Conservation (phyloP, 2,329 filamentous ascomycete genomes). For the Exutisphaerella laricina region DNA sequence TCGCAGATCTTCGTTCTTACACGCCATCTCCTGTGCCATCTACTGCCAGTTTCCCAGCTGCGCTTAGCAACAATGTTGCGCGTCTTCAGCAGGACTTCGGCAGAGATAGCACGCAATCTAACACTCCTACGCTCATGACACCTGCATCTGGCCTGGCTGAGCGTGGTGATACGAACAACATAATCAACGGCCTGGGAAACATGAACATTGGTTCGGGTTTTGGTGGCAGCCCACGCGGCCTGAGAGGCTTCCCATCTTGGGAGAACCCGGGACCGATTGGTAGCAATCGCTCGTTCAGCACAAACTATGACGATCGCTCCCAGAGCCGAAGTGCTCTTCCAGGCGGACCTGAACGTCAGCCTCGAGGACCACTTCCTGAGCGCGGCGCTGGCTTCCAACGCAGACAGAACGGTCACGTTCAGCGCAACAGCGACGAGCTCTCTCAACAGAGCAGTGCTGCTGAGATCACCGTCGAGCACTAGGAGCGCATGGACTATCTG, state of each 20-base stretch:
- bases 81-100: constrained; percentile 55
- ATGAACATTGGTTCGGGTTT: constrained; percentile 53
- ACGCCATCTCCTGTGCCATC: constrained; percentile 90
- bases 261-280: constrained; percentile 57
- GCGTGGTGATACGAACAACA: constrained; percentile 35
- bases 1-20: constrained; percentile 90
- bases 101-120: constrained; percentile 53
- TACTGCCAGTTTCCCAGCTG: constrained; percentile 76
- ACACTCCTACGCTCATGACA: constrained; percentile 59
- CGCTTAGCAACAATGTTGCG: constrained; percentile 57
- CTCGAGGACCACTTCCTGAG: constrained; percentile 56
- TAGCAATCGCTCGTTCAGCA: constrained; percentile 58
- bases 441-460: constrained; percentile 53
- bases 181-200: constrained; percentile 59
- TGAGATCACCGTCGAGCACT: constrained; percentile 59
- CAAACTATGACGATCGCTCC: constrained; percentile 52
- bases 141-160: constrained; percentile 42
- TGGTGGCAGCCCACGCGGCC: constrained; percentile 52
- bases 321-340: constrained; percentile 41
- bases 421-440: constrained; percentile 59
- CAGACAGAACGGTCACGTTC: constrained; percentile 57
- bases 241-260: constrained; percentile 58
- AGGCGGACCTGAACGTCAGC: constrained; percentile 53
- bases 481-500: constrained; percentile 19
- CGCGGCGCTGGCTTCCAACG: constrained; percentile 54